Evolutionary conservation across 306 rosid species (phyloP).

Genomic region (Lagenaria siceraria): DNA sequence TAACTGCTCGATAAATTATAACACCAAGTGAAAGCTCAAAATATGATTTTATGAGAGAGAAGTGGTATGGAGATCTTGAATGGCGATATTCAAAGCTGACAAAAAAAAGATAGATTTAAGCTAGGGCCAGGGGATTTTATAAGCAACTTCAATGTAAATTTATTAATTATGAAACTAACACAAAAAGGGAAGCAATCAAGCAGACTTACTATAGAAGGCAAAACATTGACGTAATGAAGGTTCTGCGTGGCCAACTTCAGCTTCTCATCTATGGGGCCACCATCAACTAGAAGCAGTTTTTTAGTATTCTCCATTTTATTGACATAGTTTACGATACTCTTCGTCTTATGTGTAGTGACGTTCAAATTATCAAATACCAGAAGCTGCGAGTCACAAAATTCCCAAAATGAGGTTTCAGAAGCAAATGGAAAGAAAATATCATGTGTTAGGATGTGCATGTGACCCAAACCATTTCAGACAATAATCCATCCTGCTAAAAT

Average conservation of each 20-base stretch:
- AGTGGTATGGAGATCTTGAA: not conserved
- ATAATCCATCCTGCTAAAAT: not conserved
- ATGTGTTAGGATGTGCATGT: not conserved
- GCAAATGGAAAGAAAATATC: not conserved
- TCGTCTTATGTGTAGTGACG: slow-evolving; percentile 78
- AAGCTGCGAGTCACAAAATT: slow-evolving; percentile 37
- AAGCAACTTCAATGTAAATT: not conserved
- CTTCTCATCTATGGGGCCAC: slow-evolving; percentile 54
- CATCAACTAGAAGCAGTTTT: slow-evolving; percentile 71
- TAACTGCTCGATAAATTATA: not conserved
- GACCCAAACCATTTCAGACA: not conserved
- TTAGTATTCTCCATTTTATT: slow-evolving; percentile 51
- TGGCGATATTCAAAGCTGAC: not conserved
- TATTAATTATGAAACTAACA: not conserved
- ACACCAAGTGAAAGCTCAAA: not conserved
- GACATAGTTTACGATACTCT: slow-evolving; percentile 48
- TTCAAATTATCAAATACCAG: slow-evolving; percentile 77
- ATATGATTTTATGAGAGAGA: not conserved
- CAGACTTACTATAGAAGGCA: slow-evolving; percentile 71
- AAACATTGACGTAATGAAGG: slow-evolving; percentile 69
- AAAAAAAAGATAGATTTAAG: not conserved
- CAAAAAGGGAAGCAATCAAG: not conserved
- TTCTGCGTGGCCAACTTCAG: slow-evolving; percentile 87
- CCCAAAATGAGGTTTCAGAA: not conserved
- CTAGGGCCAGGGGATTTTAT: not conserved